phyloP scores from a whole-genome alignment of 1,284 basidiomycete genomes.

The Cerioporus squamosus region DNA sequence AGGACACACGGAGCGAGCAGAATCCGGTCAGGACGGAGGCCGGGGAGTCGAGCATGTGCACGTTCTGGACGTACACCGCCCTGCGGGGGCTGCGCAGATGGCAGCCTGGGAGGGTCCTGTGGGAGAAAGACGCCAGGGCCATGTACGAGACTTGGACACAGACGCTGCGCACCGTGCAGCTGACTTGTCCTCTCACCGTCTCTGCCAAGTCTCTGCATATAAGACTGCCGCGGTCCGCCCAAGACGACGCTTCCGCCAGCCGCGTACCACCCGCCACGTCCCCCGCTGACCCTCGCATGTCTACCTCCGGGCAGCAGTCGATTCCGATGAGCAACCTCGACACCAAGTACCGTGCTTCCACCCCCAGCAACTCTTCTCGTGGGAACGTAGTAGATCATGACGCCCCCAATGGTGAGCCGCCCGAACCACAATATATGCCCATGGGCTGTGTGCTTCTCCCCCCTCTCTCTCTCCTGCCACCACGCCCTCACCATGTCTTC shows the following conservation, averaged over 20 bases:
- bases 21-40: no score
- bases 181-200: slow-evolving; percentile 18
- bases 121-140: neutral
- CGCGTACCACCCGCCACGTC: neutral
- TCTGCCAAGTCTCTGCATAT: slow-evolving; percentile 11
- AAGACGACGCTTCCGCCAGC: neutral
- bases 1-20: no score
- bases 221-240: slow-evolving; percentile 1
- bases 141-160: neutral
- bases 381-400: slow-evolving; percentile 80
- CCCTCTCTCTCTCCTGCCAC: slow-evolving; percentile 16
- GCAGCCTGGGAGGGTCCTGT: neutral
- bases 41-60: neutral
- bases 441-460: slow-evolving; percentile 3
- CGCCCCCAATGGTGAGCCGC: slow-evolving; percentile 63
- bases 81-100: neutral
- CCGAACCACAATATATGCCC: slow-evolving; percentile 1
- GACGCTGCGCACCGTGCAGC: slow-evolving; percentile 18
- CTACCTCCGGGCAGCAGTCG: neutral
- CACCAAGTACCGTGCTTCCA: slow-evolving; percentile 31
- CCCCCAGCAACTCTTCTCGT: slow-evolving; percentile 40
- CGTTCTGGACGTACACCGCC: neutral
- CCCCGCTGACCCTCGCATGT: neutral
- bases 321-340: slow-evolving; percentile 28
- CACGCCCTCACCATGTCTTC: slow-evolving; percentile 16